Evolutionary conservation across 352 stramenopile species (phyloP), one percentile per base, ranked within the genome.

Genomic region (Phytopythium oedochilum): DNA sequence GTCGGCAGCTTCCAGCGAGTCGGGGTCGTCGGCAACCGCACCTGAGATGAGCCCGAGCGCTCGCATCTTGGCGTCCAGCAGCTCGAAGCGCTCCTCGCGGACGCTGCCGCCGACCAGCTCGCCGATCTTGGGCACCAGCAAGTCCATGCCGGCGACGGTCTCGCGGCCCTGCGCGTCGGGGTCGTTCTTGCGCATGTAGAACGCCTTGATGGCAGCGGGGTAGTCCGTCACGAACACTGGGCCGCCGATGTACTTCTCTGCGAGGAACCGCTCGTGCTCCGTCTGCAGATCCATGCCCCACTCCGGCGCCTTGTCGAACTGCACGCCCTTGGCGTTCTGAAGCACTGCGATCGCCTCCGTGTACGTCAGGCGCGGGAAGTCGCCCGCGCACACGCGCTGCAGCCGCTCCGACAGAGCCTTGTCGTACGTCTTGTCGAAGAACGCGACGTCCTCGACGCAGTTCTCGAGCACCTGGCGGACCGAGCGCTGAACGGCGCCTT

Each of bases 141-240:
- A 76, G 68, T 99, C 97, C 60, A 98, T 97, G 14, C 96, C 96
- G 51, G 96, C 96, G 20, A 99, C 97, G 3, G 96, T 99, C 74
- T 98, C 91, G 49, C 86, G 88, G 63, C 97, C 93, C 46, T n/a
- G n/a, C n/a, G n/a, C n/a, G n/a, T n/a, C n/a, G n/a, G n/a, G n/a
- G n/a, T 98, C 94, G 71, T 99, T 99, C 58, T 98, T 77, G 47
- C 96, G 86, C 97, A 99, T 99, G 85, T 99, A 99, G 67, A 99
- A 99, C 39, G 96, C 97, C 85, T 99, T 99, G 68, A 99, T 98
- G 43, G 88, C 83, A 64, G 97, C 97, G 7, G 97, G 97, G 82
- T 99, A 99, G 70, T 99, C n/a, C n/a, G n/a, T 89, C 63, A 97
- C 98, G 57, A 99, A 94, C 73, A 99, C n/a, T n/a, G n/a, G 68